Evolutionary conservation across 495 filamentous ascomycete genomes (phyloP).

Genomic region (Aspergillus ostianus): DNA sequence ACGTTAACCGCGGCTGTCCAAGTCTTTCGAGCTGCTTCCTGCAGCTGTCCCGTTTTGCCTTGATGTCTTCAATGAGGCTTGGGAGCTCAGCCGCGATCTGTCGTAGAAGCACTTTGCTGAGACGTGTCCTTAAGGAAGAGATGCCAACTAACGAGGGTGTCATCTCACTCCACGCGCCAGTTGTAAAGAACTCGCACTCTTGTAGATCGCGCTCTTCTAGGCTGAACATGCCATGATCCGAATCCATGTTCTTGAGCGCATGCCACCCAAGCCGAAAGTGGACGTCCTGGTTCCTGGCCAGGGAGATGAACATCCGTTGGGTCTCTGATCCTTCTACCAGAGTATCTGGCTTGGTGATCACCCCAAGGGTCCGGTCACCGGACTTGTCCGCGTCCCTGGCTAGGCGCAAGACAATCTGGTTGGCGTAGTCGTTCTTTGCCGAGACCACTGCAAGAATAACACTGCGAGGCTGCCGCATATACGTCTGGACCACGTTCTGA

Average conservation of each 20-base stretch:
- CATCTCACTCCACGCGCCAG: slow-evolving; percentile 48
- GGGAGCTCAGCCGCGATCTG: slow-evolving; percentile 61
- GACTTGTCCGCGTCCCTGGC: slow-evolving; percentile 43
- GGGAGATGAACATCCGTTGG: slow-evolving; percentile 35
- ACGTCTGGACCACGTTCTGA: slow-evolving; percentile 43
- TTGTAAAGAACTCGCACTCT: slow-evolving; percentile 44
- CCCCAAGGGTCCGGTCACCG: slow-evolving; percentile 46
- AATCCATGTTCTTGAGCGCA: slow-evolving; percentile 46
- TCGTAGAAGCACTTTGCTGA: slow-evolving; percentile 55
- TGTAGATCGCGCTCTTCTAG: slow-evolving; percentile 33
- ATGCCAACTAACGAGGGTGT: slow-evolving; percentile 45
- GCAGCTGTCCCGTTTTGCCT: slow-evolving; percentile 34
- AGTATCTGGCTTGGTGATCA: slow-evolving; percentile 54
- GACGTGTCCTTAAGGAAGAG: slow-evolving; percentile 41
- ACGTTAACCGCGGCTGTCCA: slow-evolving; percentile 46
- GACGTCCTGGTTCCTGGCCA: slow-evolving; percentile 47
- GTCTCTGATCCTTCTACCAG: slow-evolving; percentile 36
- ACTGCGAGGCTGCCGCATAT: slow-evolving; percentile 51
- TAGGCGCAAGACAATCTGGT: slow-evolving; percentile 46
- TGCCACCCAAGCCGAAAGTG: slow-evolving; percentile 50
- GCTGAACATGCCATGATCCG: slow-evolving; percentile 36
- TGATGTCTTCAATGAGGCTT: slow-evolving; percentile 55
- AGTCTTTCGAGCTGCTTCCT: slow-evolving; percentile 38
- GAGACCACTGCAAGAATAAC: slow-evolving; percentile 54
- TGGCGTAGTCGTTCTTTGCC: slow-evolving; percentile 50